Evolutionary conservation across 176 grass and related monocot genomes (phyloP).

Genomic region (Areca catechu): DNA sequence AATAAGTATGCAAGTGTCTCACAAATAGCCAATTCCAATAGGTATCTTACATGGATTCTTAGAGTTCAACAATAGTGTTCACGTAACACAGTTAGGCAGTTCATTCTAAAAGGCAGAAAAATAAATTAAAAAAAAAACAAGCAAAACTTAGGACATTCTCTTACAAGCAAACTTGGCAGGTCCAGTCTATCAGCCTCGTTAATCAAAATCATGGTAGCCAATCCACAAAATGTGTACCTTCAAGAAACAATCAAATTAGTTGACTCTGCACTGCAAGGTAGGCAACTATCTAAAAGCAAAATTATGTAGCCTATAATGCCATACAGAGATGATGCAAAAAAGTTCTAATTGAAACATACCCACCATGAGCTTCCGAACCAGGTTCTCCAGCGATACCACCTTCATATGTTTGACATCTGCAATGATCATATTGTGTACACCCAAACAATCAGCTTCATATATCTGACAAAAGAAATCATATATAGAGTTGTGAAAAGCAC

Average conservation of each 20-base stretch:
- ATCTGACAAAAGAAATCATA: too few species aligned
- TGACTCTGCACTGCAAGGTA: background rate
- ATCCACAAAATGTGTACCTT: conserved; percentile 95
- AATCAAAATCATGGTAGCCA: conserved; percentile 87
- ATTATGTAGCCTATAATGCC: too few species aligned
- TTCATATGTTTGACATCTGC: conserved; percentile 97
- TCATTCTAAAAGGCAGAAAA: background rate
- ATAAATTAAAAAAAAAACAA: conserved; percentile 14
- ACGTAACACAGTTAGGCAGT: too few species aligned
- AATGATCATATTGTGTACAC: background rate
- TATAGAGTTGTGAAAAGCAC: too few species aligned
- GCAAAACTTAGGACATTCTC: conserved; percentile 13
- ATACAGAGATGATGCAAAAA: background rate
- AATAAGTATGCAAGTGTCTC: too few species aligned
- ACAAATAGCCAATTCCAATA: too few species aligned
- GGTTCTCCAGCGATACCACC: conserved; percentile 95
- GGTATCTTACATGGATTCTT: too few species aligned
- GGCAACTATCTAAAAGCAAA: too few species aligned
- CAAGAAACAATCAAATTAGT: conserved; percentile 18
- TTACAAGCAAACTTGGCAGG: conserved; percentile 72
- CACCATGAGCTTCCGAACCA: conserved; percentile 95
- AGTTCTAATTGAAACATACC: conserved; percentile 55
- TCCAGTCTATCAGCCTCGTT: conserved; percentile 76
- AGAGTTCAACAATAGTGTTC: too few species aligned
- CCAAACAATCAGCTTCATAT: too few species aligned